Conservation (phyloP, 306 rosid genomes). For the barrel medic (Medicago truncatula) region DNA sequence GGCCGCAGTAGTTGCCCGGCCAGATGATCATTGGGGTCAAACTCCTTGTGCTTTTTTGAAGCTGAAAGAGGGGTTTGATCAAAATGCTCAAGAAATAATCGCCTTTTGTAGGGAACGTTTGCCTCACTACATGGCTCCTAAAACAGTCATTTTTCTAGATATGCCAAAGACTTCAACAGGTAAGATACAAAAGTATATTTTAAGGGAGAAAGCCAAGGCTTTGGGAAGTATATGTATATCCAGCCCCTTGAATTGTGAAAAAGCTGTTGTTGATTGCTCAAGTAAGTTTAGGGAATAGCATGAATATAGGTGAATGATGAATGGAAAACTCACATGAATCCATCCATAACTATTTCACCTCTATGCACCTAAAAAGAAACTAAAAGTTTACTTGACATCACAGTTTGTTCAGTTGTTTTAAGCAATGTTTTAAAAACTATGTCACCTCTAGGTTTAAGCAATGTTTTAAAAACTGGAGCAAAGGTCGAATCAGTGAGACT, state of each 20-base stretch:
- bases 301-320: constrained; percentile 1
- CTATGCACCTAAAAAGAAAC: background rate
- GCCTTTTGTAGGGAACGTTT: constrained; percentile 58
- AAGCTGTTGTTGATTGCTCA: background rate
- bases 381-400: background rate
- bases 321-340: constrained; percentile 17
- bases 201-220: constrained; percentile 72
- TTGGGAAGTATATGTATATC: constrained; percentile 54
- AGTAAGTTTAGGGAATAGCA: constrained; percentile 8
- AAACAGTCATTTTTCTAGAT: constrained; percentile 62
- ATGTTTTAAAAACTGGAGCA: too few species aligned
- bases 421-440: too few species aligned
- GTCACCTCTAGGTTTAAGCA: too few species aligned
- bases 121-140: constrained; percentile 85
- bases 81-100: constrained; percentile 55
- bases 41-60: constrained; percentile 87
- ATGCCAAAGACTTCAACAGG: constrained; percentile 85
- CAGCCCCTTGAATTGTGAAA: constrained; percentile 5
- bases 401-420: background rate
- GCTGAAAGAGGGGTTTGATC: constrained; percentile 61
- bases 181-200: constrained; percentile 70
- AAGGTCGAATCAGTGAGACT: background rate
- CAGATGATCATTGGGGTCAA: constrained; percentile 87
- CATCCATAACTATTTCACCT: background rate
- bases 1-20: constrained; percentile 81